Percentiles rank a stretch among this genome's conserved stretches.
Conservation (phyloP, 352 stramenopile genomes). For the Salisapilia sapeloensis region DNA sequence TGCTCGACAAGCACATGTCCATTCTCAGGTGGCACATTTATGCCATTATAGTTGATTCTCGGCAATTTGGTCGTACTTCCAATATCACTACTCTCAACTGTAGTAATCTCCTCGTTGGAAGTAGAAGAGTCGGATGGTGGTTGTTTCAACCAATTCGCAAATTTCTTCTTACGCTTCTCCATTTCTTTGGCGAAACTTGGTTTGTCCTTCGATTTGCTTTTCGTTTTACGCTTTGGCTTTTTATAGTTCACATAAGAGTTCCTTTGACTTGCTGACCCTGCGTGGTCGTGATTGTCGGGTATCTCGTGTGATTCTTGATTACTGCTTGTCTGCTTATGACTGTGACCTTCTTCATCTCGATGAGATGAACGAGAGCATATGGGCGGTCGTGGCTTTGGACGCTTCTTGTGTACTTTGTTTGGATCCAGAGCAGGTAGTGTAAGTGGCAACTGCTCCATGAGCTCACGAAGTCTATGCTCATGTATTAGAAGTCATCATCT, state of each 20-base stretch:
- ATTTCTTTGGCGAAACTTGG: constrained; percentile 13
- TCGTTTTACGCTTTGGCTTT: constrained; percentile 21
- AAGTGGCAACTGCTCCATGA: constrained; percentile 61
- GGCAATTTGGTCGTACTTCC: neutral
- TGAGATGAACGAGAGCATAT: constrained; percentile 3
- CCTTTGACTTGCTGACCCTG: constrained; percentile 1
- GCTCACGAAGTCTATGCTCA: constrained; percentile 30
- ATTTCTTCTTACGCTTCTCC: constrained; percentile 52
- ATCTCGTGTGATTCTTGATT: constrained; percentile 27
- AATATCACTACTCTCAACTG: neutral
- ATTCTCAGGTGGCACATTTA: neutral
- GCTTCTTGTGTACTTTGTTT: constrained; percentile 13
- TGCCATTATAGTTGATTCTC: neutral
- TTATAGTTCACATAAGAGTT: constrained; percentile 3
- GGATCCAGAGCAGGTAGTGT: constrained; percentile 52
- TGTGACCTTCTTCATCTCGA: neutral
- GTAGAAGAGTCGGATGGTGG: neutral
- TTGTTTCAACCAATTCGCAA: constrained; percentile 50
- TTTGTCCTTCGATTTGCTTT: constrained; percentile 1
- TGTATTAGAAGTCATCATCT: neutral
- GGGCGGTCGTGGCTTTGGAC: constrained; percentile 1
- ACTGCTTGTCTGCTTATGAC: constrained; percentile 6
- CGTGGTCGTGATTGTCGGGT: neutral
- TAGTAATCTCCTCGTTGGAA: neutral
- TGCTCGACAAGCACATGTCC: neutral